Conservation (phyloP, 768 basidiomycete species). For the Pleurotus sapidus region DNA sequence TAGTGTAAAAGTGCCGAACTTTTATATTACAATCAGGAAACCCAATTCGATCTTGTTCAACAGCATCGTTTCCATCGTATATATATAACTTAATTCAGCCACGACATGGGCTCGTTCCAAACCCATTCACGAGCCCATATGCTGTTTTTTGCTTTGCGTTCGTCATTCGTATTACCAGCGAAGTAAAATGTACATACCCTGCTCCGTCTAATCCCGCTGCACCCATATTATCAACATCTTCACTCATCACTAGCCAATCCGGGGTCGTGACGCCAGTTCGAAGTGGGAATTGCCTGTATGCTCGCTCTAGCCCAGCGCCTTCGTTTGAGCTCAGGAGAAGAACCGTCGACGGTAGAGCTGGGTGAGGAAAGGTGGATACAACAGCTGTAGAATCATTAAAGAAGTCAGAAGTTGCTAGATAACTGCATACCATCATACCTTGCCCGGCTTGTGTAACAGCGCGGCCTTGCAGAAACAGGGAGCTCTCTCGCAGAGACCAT, state of each 20-base stretch:
- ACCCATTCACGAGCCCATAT: conserved; percentile 37
- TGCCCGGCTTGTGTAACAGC: conserved; percentile 23
- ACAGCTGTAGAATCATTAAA: conserved; percentile 32
- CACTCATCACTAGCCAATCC: conserved; percentile 71
- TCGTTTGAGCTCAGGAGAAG: conserved; percentile 66
- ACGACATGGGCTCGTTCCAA: conserved; percentile 47
- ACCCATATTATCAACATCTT: conserved; percentile 51
- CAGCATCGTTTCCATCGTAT: neutral
- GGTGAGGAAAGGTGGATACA: conserved; percentile 70
- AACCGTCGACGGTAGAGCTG: conserved; percentile 27
- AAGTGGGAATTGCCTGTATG: conserved; percentile 73
- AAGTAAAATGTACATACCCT: conserved; percentile 49
- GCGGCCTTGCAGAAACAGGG: conserved; percentile 23
- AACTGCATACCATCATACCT: conserved; percentile 20
- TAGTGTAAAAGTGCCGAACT: conserved; percentile 12
- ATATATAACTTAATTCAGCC: conserved; percentile 30
- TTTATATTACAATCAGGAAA: conserved; percentile 7
- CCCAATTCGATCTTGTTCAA: conserved; percentile 3
- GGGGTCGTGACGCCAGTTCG: conserved; percentile 77
- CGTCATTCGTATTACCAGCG: conserved; percentile 31
- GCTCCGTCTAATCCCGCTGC: conserved; percentile 75
- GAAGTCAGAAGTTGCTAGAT: too few species aligned
- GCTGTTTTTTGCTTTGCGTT: conserved; percentile 14
- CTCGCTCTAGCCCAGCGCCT: conserved; percentile 59
- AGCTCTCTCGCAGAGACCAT: conserved; percentile 23